Base-by-base conservation (phyloP, 1,284 basidiomycete genomes). In the Waitea zeae region DNA sequence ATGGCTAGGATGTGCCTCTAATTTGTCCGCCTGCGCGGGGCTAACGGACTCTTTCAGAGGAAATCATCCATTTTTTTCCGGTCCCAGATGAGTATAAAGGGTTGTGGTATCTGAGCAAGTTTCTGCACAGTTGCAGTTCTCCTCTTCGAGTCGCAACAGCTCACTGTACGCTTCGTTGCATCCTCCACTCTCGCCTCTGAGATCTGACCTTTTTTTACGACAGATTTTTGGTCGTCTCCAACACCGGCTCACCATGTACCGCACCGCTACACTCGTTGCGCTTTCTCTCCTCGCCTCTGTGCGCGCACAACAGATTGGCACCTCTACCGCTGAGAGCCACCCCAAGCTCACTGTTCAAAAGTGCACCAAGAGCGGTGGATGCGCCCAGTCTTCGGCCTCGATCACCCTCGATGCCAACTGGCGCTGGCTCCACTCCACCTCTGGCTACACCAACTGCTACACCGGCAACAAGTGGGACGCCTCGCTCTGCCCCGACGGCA, bases 341-440 rank as follows among this genome's bases (percentile, higher is more conserved):
- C 64, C 64, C 17, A 28, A 44, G 11, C 49, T 66, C 30, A 44
- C 56, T 20, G 51, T 49, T 42, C 48, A 57, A 44, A 45, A 51
- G 38, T 66, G 64, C 45, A 57, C 58, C n/a, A 43, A 48, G 14
- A 40, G 47, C 17, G 61, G 62, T 26, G 42, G 48, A 33, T 66
- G 63, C 53, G 54, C 52, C 4, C 51, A 48, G 20, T 38, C 48
- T 22, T 31, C 40, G 26, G 43, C 52, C 6, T 42, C 52, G 17
- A 50, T 69, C 33, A 58, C 60, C 5, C 50, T 70, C 39, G 66
- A 70, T 46, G 41, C 62, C 38, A 70, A 68, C 57, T 70, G 63
- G 61, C 60, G 66, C 38, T 67, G 63, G 64, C 38, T 58, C 3
- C 67, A 68, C 48, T 46, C 49, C 31, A 55, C 54, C 36, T 46